Base-by-base conservation (phyloP, 1,284 basidiomycete genomes). In the Ustanciosporium gigantosporum region DNA sequence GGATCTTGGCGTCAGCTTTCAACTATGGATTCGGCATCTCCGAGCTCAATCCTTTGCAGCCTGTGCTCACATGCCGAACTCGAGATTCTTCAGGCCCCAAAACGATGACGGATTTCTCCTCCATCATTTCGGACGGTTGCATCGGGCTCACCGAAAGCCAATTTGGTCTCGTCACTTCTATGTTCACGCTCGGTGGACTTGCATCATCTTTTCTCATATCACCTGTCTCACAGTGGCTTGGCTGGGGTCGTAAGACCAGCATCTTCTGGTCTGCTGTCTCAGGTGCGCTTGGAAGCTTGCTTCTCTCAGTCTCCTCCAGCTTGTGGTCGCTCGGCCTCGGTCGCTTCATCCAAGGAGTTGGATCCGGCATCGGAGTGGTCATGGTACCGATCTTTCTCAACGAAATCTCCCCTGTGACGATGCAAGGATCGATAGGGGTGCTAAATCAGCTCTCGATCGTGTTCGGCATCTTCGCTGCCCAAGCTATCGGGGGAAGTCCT, bases 121-220 rank as follows among this genome's bases (percentile, higher is more conserved):
- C 53, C 6, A 52, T 46, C n/a, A n/a, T 41, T 17, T 24, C 49
- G 5, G 60, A 57, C 20, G 43, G 45, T 31, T 64, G 67, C 41
- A 59, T 70, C 15, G 46, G 52, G 7, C 45, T 67, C 13, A 57
- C 47, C 13, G 61, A 70, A 16, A 39, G 46, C 22, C 58, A 66
- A 15, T 94, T 93, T 80, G 88, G 88, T 15, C 76, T 87, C 25
- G 83, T 92, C 34, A 95, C 91, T 0, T 83, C 91, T 21, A 80
- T 89, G 24, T 93, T 91, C 78, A 93, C 90, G 1, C 70, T 90
- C n/a, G 92, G 92, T 6, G 92, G 92, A 27, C 83, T 95, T 13
- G 47, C 87, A 3, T 91, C 91, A 15, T 73, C 58, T 5, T 60
- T 70, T 27, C 37, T 46, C 43, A 58, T 58, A 38, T 56, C 53